Conservation (phyloP, 371 early-diverging fungal genomes). For the Zancudomyces culisetae region DNA sequence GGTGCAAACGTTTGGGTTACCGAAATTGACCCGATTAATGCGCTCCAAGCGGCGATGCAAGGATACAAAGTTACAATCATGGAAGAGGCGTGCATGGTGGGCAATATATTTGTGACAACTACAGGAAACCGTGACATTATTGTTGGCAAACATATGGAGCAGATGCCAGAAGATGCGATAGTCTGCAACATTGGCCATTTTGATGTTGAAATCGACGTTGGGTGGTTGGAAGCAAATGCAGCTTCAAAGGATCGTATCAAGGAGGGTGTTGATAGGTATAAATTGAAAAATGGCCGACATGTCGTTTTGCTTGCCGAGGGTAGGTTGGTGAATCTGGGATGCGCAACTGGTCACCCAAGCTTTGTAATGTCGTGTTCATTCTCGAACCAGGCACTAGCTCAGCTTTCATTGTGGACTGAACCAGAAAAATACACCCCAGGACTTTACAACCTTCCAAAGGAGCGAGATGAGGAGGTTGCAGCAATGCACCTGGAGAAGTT, state of each 20-base stretch:
- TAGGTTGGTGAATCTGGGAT: conserved; percentile 97
- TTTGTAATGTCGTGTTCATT: conserved; percentile 99
- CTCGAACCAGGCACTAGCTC: conserved; percentile 95
- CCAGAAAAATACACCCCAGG: conserved; percentile 68
- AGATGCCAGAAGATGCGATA: conserved; percentile 95
- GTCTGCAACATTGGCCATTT: conserved; percentile 99
- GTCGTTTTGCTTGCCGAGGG: conserved; percentile 94
- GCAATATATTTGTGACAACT: conserved; percentile 95
- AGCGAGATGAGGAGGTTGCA: conserved; percentile 97
- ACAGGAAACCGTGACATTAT: conserved; percentile 98
- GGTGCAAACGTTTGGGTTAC: conserved; percentile 94
- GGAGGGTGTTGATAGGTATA: conserved; percentile 96
- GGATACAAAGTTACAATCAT: conserved; percentile 97
- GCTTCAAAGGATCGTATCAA: conserved; percentile 77
- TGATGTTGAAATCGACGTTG: conserved; percentile 96
- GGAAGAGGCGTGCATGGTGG: conserved; percentile 82
- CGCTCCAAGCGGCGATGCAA: conserved; percentile 97
- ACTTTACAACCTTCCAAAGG: conserved; percentile 96
- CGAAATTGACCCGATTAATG: conserved; percentile 98
- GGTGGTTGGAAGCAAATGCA: conserved; percentile 95
- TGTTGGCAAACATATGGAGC: conserved; percentile 67
- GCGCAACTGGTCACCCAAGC: conserved; percentile 96
- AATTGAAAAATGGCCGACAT: conserved; percentile 77
- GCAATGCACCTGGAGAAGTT: conserved; percentile 86
- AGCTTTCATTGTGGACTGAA: conserved; percentile 95